Evolutionary conservation across 768 basidiomycete species (phyloP).

Genomic region (Hysterangium stoloniferum): DNA sequence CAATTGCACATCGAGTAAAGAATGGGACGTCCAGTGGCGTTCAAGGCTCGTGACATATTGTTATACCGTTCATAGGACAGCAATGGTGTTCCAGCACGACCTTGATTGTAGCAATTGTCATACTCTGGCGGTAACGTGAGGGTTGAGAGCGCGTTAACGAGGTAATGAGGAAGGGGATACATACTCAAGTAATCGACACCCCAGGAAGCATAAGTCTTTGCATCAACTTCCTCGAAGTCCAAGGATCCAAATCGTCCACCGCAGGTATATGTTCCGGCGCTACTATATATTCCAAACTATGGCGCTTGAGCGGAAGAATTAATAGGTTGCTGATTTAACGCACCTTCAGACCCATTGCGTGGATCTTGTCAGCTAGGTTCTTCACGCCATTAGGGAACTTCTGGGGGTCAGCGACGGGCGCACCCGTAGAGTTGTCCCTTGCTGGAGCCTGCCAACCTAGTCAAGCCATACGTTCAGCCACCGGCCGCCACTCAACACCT

Average conservation of each 20-base stretch:
- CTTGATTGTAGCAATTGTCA: constrained; percentile 35
- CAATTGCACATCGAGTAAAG: constrained; percentile 34
- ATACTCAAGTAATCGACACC: constrained; percentile 31
- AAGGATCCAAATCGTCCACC: constrained; percentile 32
- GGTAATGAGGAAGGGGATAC: neutral
- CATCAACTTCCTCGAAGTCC: constrained; percentile 34
- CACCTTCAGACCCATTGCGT: constrained; percentile 27
- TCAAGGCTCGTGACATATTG: constrained; percentile 32
- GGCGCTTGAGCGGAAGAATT: neutral
- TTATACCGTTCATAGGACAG: constrained; percentile 30
- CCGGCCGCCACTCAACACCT: neutral
- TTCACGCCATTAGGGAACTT: constrained; percentile 27
- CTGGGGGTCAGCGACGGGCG: constrained; percentile 23
- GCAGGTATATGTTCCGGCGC: constrained; percentile 22
- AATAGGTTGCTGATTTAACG: neutral
- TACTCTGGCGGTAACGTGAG: constrained; percentile 21
- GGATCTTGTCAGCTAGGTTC: constrained; percentile 25
- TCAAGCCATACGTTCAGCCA: neutral
- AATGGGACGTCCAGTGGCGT: constrained; percentile 32
- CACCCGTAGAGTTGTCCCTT: constrained; percentile 22
- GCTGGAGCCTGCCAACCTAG: constrained; percentile 28
- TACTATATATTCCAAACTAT: constrained; percentile 9
- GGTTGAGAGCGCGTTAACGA: neutral
- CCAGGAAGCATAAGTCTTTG: constrained; percentile 33
- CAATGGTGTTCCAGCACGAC: constrained; percentile 26